Conservation (phyloP, 2,329 filamentous ascomycete species). For the Scytalidium sp. region DNA sequence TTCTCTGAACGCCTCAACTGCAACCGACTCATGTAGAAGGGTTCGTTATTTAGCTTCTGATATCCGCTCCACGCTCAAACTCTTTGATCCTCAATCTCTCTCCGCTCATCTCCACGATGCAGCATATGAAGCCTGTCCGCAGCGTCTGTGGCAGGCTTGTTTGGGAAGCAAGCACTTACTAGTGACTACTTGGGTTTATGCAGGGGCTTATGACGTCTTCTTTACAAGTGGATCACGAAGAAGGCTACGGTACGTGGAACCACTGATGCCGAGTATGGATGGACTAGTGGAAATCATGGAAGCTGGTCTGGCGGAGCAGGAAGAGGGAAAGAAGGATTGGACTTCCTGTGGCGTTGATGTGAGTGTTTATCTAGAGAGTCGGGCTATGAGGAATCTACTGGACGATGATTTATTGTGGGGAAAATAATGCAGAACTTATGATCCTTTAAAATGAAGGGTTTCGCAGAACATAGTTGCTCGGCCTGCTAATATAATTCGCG, state of each 20-base stretch:
- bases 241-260: conserved; percentile 35
- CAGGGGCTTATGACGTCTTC: conserved; percentile 37
- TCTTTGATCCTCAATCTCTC: conserved; percentile 35
- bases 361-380: conserved; percentile 29
- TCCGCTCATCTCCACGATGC: conserved; percentile 39
- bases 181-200: conserved; percentile 41
- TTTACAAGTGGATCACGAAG: conserved; percentile 27
- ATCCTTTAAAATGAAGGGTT: too few species aligned
- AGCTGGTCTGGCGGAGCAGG: conserved; percentile 9
- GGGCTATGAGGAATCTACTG: conserved; percentile 25
- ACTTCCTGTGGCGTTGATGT: conserved; percentile 32
- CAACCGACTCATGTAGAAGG: conserved; percentile 13
- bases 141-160: conserved; percentile 46
- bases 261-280: conserved; percentile 39
- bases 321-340: conserved; percentile 13
- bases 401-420: conserved; percentile 18
- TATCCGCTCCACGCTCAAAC: conserved; percentile 33
- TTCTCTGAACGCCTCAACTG: background rate
- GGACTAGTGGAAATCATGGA: conserved; percentile 41
- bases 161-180: conserved; percentile 38
- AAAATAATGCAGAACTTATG: too few species aligned
- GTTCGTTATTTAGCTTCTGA: conserved; percentile 17
- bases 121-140: conserved; percentile 40
- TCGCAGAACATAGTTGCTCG: too few species aligned
- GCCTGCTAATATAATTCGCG: too few species aligned